Base-by-base conservation (phyloP, 2,329 filamentous ascomycete species). In the Ophiocordyceps camponoti-floridani region DNA sequence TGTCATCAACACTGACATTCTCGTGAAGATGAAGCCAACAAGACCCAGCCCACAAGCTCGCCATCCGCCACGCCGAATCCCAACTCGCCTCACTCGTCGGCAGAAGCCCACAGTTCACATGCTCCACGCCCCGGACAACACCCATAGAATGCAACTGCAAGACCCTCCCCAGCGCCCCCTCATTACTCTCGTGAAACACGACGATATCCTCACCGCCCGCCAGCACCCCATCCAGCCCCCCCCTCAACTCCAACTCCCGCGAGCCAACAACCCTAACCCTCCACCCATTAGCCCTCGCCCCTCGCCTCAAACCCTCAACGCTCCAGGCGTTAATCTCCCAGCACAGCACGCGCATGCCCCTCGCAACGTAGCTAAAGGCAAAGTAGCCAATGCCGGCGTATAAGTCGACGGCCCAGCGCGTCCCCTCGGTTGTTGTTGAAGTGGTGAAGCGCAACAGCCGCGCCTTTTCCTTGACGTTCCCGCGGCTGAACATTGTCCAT, bases 361-460 rank as follows among this genome's bases (percentile, higher is more conserved):
- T 73, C 47, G 67, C 70, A 7, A 79, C 72, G 61, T 94, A 95
- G 30, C 77, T 83, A 56, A 95, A 94, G 4, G 82, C 76, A 62
- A 96, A 95, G 62, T 95, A 95, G 5, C 89, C 89, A 50, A 95
- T 94, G 0, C 89, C 89, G 0, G 84, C 85, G 63, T 94, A 95
- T 47, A 96, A 65, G 59, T 96, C 89, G 1, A 93, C 73, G 0
- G 80, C 76, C 59, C 70, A 77, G 4, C 63, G 52, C 1, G 12
- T 6, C 10, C 4, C 4, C 30, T 14, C 14, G 2, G 14, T 4
- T 9, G n/a, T 4, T 9, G n/a, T 1, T 1, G 30, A 33, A 42
- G 45, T 5, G 10, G 47, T 31, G 51, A 78, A 78, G 0, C 55
- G 58, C 4, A 94, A 61, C 1, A 95, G 62, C 12, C 89, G 69